phyloP scores from a whole-genome alignment of 2,329 filamentous ascomycete species.

The Aspergillus novoparasiticus region DNA sequence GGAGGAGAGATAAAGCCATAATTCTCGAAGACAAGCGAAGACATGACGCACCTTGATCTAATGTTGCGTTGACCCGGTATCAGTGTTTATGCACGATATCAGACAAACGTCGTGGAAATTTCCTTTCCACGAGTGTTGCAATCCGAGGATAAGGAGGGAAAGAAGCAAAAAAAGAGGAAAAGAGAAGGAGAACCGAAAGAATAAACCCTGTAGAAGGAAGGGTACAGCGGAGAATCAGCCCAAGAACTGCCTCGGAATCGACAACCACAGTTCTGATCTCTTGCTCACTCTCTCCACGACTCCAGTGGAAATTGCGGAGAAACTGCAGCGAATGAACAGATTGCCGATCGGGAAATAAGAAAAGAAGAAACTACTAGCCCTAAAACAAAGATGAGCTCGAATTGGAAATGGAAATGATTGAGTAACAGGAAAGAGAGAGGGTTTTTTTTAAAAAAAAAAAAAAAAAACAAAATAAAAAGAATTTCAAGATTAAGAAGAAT shows the following conservation, averaged over 20 bases:
- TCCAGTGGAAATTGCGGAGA: conserved; percentile 6
- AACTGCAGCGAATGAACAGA: neutral
- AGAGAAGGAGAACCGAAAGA: neutral
- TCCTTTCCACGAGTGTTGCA: neutral
- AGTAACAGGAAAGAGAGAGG: neutral
- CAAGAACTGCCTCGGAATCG: neutral
- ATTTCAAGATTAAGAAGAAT: neutral
- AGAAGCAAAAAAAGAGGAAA: neutral
- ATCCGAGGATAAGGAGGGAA: neutral
- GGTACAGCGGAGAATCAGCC: neutral
- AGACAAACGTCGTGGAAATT: neutral
- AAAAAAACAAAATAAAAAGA: neutral
- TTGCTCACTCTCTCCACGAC: neutral
- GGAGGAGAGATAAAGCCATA: neutral
- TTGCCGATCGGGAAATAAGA: neutral
- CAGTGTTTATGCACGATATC: neutral
- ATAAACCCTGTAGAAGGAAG: neutral
- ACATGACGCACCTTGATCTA: neutral
- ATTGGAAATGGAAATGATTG: neutral
- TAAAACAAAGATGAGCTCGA: neutral
- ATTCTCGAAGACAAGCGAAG: neutral
- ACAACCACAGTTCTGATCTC: neutral
- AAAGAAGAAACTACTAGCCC: neutral
- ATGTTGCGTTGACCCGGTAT: neutral
- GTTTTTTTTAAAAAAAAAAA: no score